Base-by-base conservation (phyloP, 106 monocot genomes). In the Dioscorea alata region DNA sequence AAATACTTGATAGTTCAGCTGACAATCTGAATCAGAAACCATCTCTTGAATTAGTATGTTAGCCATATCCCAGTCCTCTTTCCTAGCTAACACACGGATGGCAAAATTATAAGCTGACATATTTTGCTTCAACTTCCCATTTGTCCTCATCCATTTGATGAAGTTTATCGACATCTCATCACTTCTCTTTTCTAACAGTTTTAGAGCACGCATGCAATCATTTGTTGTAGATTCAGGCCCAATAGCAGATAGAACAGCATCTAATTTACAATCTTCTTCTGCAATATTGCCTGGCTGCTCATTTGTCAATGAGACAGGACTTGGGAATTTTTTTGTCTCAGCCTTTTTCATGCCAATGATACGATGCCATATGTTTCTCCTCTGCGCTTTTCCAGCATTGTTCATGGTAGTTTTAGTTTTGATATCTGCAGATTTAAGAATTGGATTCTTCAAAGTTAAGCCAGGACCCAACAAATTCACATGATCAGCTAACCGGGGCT, bases 111-210 rank as follows among this genome's bases (percentile, higher is more conserved):
- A 99, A 59, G 97, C 97, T 52, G 48, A 16, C 8, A 69, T 24
- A 57, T 99, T 99, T 33, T 69, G 58, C 70, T 80, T 77, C 70
- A 99, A 51, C 66, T 99, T 99, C n/a, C 87, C 87, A 54, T 99
- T 83, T 63, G 13, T 35, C 70, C 63, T 92, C 97, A 99, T 99
- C 87, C 89, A 90, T 12, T 83, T 78, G 64, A 99, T 87, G 59
- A 99, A 90, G 5, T 74, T 42, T 17, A 92, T 18, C 31, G 77
- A 68, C 71, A 78, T 87, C 23, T 80, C 79, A 33, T 80, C 83
- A 19, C 51, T 77, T 14, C 61, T 73, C 65, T 65, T 84, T 78
- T 89, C 92, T 4, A 99, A 74, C 35, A 66, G 48, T 20, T 80
- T 87, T 17, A 99, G 76, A 64, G 90, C 59, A 60, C 53, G 59